These are phyloP conservation scores for Solanum acaule DNA, from an alignment of 257 asterid genomes.

Conservation along the genomic window DNA sequence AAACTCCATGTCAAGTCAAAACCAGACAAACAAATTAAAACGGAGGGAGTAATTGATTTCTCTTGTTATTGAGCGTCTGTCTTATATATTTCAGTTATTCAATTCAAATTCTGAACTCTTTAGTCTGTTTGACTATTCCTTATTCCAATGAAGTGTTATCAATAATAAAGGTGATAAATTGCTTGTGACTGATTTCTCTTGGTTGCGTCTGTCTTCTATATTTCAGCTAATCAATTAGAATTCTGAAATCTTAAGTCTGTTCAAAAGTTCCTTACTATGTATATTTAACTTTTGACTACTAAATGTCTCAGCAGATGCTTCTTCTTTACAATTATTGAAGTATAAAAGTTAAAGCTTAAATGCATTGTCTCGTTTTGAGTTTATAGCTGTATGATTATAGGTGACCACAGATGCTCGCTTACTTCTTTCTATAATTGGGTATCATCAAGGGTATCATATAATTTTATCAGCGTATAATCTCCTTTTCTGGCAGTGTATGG, in stretches of 20 bases:
- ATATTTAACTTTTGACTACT: not conserved
- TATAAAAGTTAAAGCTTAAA: not conserved
- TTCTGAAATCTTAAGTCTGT: not conserved
- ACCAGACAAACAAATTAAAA: not conserved
- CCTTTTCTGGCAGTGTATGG: slow-evolving; percentile 49
- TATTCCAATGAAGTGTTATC: not conserved
- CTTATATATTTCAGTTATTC: not conserved
- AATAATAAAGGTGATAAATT: not conserved
- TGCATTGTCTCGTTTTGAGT: not conserved
- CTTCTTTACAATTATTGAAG: not conserved
- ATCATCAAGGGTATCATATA: not conserved
- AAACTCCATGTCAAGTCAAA: no score
- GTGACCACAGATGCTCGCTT: not conserved
- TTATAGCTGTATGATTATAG: not conserved
- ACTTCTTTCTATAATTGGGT: not conserved
- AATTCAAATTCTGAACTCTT: not conserved
- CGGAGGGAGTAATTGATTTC: not conserved
- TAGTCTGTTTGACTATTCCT: not conserved
- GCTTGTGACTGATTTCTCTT: not conserved
- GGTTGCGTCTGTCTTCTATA: not conserved
- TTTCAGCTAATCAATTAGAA: not conserved
- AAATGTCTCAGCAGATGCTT: not conserved
- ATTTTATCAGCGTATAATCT: not conserved
- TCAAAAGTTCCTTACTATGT: not conserved
- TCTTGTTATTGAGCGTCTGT: not conserved